phyloP scores from a whole-genome alignment of 176 grass and related monocot genomes.

The Pontederia paniculata region DNA sequence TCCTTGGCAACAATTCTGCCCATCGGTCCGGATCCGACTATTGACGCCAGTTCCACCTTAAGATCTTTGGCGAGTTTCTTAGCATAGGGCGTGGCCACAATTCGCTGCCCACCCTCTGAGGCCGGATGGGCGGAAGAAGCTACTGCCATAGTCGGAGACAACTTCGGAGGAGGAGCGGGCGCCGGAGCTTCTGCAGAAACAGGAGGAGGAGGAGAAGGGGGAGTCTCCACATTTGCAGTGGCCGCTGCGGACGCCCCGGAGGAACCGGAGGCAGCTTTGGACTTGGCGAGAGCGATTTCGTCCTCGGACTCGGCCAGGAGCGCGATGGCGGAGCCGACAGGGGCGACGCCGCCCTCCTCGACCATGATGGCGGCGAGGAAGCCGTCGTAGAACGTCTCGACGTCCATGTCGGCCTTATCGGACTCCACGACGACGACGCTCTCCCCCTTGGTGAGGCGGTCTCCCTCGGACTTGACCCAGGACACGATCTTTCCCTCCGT shows the following conservation, averaged over 20 bases:
- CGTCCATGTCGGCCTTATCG: slow-evolving; percentile 99
- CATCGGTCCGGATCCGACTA: slow-evolving; percentile 59
- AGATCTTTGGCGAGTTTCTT: slow-evolving; percentile 93
- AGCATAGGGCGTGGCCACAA: slow-evolving; percentile 86
- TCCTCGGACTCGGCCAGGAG: slow-evolving; percentile 89
- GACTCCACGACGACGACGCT: slow-evolving; percentile 97
- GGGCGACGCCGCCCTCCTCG: slow-evolving; percentile 58
- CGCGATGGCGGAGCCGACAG: slow-evolving; percentile 91
- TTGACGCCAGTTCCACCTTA: slow-evolving; percentile 47
- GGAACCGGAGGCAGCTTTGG: slow-evolving; percentile 34
- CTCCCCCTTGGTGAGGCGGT: slow-evolving; percentile 74
- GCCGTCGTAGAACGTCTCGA: slow-evolving; percentile 93
- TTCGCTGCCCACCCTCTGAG: slow-evolving; percentile 46
- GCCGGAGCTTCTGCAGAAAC: slow-evolving; percentile 27
- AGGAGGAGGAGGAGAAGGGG: slow-evolving; percentile 23
- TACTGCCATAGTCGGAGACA: neutral
- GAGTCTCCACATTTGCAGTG: neutral
- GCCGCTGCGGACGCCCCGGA: slow-evolving; percentile 18
- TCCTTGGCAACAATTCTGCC: slow-evolving; percentile 91
- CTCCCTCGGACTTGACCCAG: slow-evolving; percentile 82
- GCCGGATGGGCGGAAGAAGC: slow-evolving; percentile 30
- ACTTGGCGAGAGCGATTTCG: slow-evolving; percentile 61
- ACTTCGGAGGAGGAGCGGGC: slow-evolving; percentile 21
- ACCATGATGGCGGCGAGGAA: slow-evolving; percentile 80
- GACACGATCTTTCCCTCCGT: slow-evolving; percentile 97